Evolutionary conservation across 2,329 filamentous ascomycete genomes (phyloP).

Genomic region (Xylaria sp.): DNA sequence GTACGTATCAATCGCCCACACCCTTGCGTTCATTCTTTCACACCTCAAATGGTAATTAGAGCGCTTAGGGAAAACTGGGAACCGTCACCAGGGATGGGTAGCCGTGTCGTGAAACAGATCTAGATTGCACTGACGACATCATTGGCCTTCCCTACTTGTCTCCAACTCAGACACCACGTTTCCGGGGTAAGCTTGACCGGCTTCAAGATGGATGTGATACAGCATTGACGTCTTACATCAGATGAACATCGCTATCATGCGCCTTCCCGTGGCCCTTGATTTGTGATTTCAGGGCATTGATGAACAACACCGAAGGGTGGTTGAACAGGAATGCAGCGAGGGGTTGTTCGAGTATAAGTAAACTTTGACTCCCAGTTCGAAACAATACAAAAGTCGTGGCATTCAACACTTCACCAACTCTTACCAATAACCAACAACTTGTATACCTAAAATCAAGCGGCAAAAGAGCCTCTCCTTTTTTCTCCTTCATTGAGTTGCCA

Average conservation of each 20-base stretch:
- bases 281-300: background rate
- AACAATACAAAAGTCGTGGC: too few species aligned
- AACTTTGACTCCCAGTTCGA: background rate
- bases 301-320: background rate
- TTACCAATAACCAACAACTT: background rate
- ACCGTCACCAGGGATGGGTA: background rate
- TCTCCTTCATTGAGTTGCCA: background rate
- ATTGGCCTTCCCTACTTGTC: background rate
- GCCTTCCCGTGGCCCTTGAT: background rate
- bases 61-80: background rate
- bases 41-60: background rate
- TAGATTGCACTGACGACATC: background rate
- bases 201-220: constrained; percentile 11
- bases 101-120: background rate
- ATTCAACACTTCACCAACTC: background rate
- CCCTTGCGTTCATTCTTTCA: background rate
- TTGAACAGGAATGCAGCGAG: background rate
- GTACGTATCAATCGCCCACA: constrained; percentile 2
- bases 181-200: background rate
- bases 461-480: too few species aligned
- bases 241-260: background rate
- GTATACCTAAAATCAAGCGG: background rate
- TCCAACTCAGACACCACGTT: background rate
- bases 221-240: constrained; percentile 10
- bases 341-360: background rate